phyloP scores from a whole-genome alignment of 163 green algal genomes.

The Volvox carteri region DNA sequence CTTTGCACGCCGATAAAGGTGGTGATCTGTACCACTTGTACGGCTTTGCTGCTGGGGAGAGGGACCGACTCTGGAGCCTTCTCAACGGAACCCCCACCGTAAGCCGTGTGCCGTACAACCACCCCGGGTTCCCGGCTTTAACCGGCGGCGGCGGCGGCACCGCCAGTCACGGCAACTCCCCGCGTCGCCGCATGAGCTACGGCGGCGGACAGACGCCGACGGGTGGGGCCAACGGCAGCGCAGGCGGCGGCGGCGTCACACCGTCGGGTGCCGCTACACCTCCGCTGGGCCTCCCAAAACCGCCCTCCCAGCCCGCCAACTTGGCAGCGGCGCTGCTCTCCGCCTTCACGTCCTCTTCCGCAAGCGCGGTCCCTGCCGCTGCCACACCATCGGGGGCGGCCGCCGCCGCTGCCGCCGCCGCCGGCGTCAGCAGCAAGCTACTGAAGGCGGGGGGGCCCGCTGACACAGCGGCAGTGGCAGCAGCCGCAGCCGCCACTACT shows the following conservation, averaged over 20 bases:
- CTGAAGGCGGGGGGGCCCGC: neutral
- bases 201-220: neutral
- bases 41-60: conserved; percentile 27
- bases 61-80: conserved; percentile 35
- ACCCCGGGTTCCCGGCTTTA: too few relatives aligned
- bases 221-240: neutral
- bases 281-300: conserved; percentile 4
- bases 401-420: neutral
- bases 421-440: neutral
- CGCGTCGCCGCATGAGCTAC: neutral
- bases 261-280: neutral
- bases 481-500: neutral
- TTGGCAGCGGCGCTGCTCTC: conserved; percentile 1
- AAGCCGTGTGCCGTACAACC: neutral
- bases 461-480: neutral
- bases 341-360: conserved; percentile 1
- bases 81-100: conserved; percentile 19
- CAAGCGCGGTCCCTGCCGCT: neutral
- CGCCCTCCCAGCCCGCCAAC: neutral
- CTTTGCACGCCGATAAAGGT: neutral
- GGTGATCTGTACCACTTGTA: conserved; percentile 48
- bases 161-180: neutral
- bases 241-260: neutral
- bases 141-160: neutral
- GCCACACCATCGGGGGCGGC: neutral